Evolutionary conservation across 208 protist genomes (phyloP), one percentile per base, ranked within the genome.

Genomic region (Strigomonas culicis): DNA sequence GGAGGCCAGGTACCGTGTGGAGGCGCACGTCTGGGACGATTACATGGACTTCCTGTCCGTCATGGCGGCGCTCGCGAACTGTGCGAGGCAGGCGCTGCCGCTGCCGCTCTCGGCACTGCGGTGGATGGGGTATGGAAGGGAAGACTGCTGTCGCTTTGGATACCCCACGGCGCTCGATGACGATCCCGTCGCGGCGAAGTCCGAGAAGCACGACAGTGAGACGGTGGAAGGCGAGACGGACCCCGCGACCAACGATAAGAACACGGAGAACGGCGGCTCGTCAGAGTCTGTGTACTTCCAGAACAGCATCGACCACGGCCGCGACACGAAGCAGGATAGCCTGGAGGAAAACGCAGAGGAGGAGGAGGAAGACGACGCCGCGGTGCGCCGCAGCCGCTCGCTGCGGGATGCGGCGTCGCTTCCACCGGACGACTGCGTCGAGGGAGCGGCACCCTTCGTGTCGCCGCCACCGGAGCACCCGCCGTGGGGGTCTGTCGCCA

Each of bases 1-100:
- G 6, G 65, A 72, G 27, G 51, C 56, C 11, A 83, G 86, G 27
- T 59, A 71, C 6, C 61, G 76, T 17, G 17, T 89, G 6, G 70
- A 86, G 34, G 46, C 49, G 0, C 25, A 69, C 28, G 55, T 72
- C 36, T 56, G 56, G 58, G 59, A 59, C 2, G 57, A 55, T 1
- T 44, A 74, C 7, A 57, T 60, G 28, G 53, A 79, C 17, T 30
- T 74, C 17, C 46, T 63, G 21, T 55, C 44, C 3, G 44, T 55
- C 27, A 15, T 57, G 11, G 56, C 49, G 32, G 55, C 58, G 1
- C 44, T 63, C 31, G 19, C 49, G 31, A 8, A 36, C 41, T 71
- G 66, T 50, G 17, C 59, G 4, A 27, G 62, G 47, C 11, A 4
- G 3, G 43, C 28, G 28, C 24, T 69, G 17, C 64, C 64, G 11